phyloP scores from a whole-genome alignment of 257 asterid genomes.

The Nicotiana paniculata region DNA sequence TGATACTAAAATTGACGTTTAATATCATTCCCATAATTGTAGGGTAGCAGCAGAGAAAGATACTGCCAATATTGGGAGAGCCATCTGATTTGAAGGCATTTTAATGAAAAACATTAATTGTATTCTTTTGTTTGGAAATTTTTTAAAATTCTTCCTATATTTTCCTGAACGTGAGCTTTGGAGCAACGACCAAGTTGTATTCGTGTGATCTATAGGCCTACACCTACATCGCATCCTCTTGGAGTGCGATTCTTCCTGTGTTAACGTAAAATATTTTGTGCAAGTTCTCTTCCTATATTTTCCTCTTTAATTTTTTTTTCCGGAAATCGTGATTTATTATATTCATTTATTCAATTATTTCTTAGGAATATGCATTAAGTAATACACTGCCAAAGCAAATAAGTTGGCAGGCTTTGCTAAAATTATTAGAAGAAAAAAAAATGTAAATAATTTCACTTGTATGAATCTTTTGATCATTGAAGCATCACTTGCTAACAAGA shows the following conservation, averaged over 20 bases:
- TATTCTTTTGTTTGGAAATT: not conserved
- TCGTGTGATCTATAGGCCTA: too few relatives aligned
- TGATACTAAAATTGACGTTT: not conserved
- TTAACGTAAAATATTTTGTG: too few relatives aligned
- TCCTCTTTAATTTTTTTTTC: not conserved
- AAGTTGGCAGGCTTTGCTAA: not conserved
- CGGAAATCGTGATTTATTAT: too few relatives aligned
- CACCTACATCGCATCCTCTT: too few relatives aligned
- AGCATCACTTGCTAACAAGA: not conserved
- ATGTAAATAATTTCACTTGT: not conserved
- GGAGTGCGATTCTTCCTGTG: too few relatives aligned
- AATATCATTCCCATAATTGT: not conserved
- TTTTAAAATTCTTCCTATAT: too few relatives aligned
- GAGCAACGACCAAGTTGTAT: too few relatives aligned
- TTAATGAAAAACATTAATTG: not conserved
- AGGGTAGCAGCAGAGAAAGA: not conserved
- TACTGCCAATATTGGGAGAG: not conserved
- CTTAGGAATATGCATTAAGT: not conserved
- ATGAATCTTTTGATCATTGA: not conserved
- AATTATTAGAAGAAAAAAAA: too few relatives aligned
- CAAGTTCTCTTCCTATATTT: not conserved
- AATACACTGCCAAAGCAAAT: not conserved
- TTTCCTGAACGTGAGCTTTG: rapidly evolving
- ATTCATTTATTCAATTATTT: too few relatives aligned
- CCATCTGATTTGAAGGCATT: not conserved